Conservation (phyloP, 2,329 filamentous ascomycete genomes). For the Arthrobotrys conoides region DNA sequence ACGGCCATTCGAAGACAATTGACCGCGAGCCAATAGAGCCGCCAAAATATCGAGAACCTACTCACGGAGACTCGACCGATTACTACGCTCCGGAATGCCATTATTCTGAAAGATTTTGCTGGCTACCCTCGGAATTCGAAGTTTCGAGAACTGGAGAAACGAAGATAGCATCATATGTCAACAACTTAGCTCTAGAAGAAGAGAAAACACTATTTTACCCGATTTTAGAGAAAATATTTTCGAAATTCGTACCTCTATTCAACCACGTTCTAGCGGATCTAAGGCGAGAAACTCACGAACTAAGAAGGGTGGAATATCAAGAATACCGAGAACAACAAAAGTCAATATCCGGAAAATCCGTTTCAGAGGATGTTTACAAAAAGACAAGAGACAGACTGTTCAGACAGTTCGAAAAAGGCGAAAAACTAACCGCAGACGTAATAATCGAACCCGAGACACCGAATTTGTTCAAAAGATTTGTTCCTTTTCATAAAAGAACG, state of each 20-base stretch:
- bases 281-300: conserved; percentile 5
- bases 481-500: neutral
- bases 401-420: conserved; percentile 19
- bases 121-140: conserved; percentile 25
- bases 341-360: conserved; percentile 1
- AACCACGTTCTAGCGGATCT: conserved; percentile 21
- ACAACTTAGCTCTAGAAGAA: conserved; percentile 4
- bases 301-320: conserved; percentile 15
- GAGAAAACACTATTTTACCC: conserved; percentile 22
- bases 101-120: conserved; percentile 23
- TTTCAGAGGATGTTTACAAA: conserved; percentile 3
- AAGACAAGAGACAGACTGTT: conserved; percentile 21
- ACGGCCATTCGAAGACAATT: conserved; percentile 66
- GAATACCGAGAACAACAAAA: conserved; percentile 19
- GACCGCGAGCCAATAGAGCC: conserved; percentile 10
- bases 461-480: neutral
- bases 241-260: conserved; percentile 25
- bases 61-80: neutral
- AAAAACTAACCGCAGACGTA: conserved; percentile 20
- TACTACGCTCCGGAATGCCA: conserved; percentile 8
- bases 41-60: conserved; percentile 1
- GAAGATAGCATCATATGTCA: conserved; percentile 26
- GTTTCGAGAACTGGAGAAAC: conserved; percentile 7
- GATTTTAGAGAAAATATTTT: conserved; percentile 32
- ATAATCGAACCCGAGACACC: neutral